A percentile compares a stretch with the other conserved stretches of the same genome.
phyloP scores from a whole-genome alignment of 140 eudicot species.

The Cichorium intybus region DNA sequence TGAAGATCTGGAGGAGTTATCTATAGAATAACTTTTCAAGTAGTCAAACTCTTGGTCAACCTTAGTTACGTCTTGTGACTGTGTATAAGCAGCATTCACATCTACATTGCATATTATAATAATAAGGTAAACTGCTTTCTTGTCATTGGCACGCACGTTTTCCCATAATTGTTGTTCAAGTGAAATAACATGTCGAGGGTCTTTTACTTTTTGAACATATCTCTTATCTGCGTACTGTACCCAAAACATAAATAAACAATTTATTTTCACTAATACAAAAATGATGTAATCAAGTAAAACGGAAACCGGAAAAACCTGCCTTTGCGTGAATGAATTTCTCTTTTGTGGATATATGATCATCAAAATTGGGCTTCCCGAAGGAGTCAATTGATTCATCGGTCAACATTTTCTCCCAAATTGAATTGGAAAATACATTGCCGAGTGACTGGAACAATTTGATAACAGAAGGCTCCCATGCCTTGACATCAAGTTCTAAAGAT shows the following conservation, averaged over 20 bases:
- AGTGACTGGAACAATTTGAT: constrained; percentile 72
- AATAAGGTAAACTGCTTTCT: constrained; percentile 77
- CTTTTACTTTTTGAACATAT: constrained; percentile 64
- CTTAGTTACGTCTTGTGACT: constrained; percentile 15
- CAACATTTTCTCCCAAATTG: constrained; percentile 84
- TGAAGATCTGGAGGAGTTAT: constrained; percentile 36
- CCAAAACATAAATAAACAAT: constrained; percentile 9
- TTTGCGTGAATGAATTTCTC: constrained; percentile 91
- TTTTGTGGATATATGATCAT: constrained; percentile 71
- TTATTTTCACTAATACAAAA: not conserved
- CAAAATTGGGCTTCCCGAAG: constrained; percentile 54
- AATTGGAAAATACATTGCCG: constrained; percentile 82
- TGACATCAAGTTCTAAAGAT: constrained; percentile 89
- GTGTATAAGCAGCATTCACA: constrained; percentile 53
- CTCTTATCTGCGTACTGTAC: constrained; percentile 81
- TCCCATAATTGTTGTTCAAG: constrained; percentile 88
- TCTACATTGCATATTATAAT: constrained; percentile 59
- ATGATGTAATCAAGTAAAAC: not conserved
- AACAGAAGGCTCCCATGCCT: constrained; percentile 97
- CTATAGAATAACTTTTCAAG: constrained; percentile 38
- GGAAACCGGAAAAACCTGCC: constrained; percentile 38
- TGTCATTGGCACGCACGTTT: constrained; percentile 71
- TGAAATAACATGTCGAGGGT: constrained; percentile 47
- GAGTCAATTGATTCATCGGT: constrained; percentile 57
- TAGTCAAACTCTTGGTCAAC: constrained; percentile 27